These are phyloP conservation scores for Cicer judaicum DNA, from an alignment of 306 rosid genomes.

Conservation along the genomic window DNA sequence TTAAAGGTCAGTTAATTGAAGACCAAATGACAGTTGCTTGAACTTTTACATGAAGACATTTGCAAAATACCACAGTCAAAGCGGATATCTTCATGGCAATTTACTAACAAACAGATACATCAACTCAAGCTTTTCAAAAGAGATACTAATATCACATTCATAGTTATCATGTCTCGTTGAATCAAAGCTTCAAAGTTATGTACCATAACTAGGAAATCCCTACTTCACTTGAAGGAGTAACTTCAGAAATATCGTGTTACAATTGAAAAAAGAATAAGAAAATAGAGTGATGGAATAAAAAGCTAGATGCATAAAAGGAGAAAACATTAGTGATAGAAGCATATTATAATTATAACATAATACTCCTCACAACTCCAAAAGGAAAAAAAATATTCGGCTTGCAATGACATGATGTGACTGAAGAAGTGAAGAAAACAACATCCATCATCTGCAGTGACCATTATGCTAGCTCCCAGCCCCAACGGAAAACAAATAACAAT, in stretches of 20 bases:
- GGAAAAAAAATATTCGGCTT: neutral
- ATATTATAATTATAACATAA: neutral
- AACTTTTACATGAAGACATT: conserved; percentile 38
- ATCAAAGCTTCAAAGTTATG: neutral
- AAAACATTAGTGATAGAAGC: neutral
- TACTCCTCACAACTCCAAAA: neutral
- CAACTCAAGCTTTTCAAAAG: conserved; percentile 40
- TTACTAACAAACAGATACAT: conserved; percentile 33
- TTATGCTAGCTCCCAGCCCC: neutral
- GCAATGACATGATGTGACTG: neutral
- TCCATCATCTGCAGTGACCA: conserved; percentile 7
- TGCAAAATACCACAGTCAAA: conserved; percentile 33
- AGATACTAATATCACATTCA: conserved; percentile 27
- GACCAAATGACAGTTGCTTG: conserved; percentile 37
- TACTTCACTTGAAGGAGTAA: neutral
- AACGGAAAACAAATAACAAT: neutral
- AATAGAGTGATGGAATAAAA: too few species aligned
- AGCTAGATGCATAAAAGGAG: too few species aligned
- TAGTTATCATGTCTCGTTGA: conserved; percentile 6
- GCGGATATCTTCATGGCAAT: conserved; percentile 24
- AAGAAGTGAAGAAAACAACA: conserved; percentile 26
- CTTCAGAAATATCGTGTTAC: neutral
- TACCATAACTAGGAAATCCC: neutral
- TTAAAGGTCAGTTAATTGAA: conserved; percentile 41
- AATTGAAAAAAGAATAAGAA: too few species aligned